A percentile compares a stretch with the other conserved stretches of the same genome.
phyloP scores from a whole-genome alignment of 2,329 filamentous ascomycete species.

The Pseudopyrenochaeta lycopersici region DNA sequence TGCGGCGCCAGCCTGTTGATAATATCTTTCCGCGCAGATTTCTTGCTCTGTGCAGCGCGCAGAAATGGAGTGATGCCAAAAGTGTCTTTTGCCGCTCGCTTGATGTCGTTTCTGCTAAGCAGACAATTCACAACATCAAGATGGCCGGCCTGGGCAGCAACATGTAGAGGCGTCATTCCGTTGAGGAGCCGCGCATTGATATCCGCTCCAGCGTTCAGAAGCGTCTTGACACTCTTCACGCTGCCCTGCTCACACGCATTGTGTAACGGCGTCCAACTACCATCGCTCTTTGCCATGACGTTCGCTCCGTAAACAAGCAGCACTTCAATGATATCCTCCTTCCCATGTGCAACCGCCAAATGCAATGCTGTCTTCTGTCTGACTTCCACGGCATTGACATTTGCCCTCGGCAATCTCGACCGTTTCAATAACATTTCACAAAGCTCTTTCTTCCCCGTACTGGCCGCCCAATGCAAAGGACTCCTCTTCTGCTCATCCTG shows the following conservation, averaged over 20 bases:
- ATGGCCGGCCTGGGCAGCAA: constrained; percentile 48
- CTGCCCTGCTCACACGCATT: constrained; percentile 47
- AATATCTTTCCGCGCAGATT: constrained; percentile 46
- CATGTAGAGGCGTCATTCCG: constrained; percentile 50
- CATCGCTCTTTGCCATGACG: constrained; percentile 45
- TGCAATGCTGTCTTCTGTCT: constrained; percentile 49
- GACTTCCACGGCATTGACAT: constrained; percentile 45
- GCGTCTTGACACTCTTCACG: constrained; percentile 38
- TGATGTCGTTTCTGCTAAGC: constrained; percentile 46
- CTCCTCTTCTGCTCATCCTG: constrained; percentile 60
- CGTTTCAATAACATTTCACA: constrained; percentile 58
- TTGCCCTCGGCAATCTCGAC: constrained; percentile 31
- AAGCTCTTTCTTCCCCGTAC: constrained; percentile 62
- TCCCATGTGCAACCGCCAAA: constrained; percentile 43
- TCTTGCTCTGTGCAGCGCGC: constrained; percentile 51
- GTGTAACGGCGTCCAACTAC: constrained; percentile 45
- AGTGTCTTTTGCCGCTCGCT: constrained; percentile 51
- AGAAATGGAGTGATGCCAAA: constrained; percentile 57
- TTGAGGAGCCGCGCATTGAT: constrained; percentile 43
- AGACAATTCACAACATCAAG: constrained; percentile 48
- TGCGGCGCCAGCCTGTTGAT: constrained; percentile 54
- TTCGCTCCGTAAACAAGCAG: constrained; percentile 42
- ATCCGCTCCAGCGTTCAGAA: constrained; percentile 44
- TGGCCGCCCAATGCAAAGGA: constrained; percentile 67
- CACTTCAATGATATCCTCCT: constrained; percentile 48